Percentiles rank a stretch among this genome's conserved stretches.
Conservation (phyloP, 495 filamentous ascomycete genomes). For the Aspergillus olivimuriae region DNA sequence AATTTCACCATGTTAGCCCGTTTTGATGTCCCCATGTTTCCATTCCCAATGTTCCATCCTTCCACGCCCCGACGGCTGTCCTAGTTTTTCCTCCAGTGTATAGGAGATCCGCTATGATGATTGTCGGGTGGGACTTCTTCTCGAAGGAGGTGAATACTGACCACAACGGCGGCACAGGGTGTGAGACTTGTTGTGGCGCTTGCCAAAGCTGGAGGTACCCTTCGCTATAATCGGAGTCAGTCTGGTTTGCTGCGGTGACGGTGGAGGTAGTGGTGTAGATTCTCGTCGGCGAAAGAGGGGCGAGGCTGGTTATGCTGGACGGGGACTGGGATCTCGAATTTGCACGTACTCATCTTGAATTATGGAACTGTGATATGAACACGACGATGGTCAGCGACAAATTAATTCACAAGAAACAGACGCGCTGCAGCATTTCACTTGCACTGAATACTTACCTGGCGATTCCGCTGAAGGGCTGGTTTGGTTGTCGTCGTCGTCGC, state of each 20-base stretch:
- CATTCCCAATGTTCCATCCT: conserved; percentile 5
- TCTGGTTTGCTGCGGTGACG: conserved; percentile 10
- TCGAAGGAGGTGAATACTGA: conserved; percentile 48
- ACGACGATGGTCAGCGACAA: conserved; percentile 12
- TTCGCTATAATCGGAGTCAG: conserved; percentile 59
- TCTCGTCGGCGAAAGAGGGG: conserved; percentile 16
- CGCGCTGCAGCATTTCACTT: too few species aligned
- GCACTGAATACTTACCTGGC: conserved; percentile 33
- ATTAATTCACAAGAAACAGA: not conserved
- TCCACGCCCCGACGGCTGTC: conserved; percentile 1
- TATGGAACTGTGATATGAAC: conserved; percentile 37
- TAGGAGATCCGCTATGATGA: conserved; percentile 10
- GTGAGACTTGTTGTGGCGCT: conserved; percentile 99
- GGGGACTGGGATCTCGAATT: conserved; percentile 22
- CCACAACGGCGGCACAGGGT: conserved; percentile 99
- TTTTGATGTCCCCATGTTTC: too few species aligned
- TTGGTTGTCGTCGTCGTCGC: conserved; percentile 45
- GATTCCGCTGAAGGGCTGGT: conserved; percentile 47
- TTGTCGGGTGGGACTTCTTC: conserved; percentile 5
- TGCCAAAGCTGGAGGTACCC: conserved; percentile 96
- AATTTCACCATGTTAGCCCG: conserved; percentile 23
- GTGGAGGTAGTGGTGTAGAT: conserved; percentile 8
- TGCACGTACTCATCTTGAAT: conserved; percentile 61
- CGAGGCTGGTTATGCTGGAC: conserved; percentile 13
- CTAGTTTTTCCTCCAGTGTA: conserved; percentile 4